Evolutionary conservation across 345 rosid genomes (phyloP).

Genomic region (thale cress (Arabidopsis thaliana)): DNA sequence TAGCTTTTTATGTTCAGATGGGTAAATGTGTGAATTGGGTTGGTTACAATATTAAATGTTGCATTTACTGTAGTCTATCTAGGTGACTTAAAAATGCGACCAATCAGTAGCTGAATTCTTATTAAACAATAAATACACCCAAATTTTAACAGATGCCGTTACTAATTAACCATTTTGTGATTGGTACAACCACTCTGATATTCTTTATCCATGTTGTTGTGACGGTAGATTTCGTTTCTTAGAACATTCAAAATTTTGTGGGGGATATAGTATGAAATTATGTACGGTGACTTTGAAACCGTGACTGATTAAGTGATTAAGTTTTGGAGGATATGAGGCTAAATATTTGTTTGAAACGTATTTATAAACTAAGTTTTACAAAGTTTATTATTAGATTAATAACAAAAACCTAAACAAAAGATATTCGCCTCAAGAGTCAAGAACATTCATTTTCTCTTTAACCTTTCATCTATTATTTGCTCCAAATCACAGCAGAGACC

Average conservation of each 20-base stretch:
- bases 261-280: background rate
- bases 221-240: slow-evolving; percentile 13
- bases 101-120: slow-evolving; percentile 29
- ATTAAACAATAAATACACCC: slow-evolving; percentile 19
- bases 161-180: slow-evolving; percentile 2
- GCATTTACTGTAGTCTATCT: slow-evolving; percentile 17
- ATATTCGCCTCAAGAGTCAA: too few species aligned
- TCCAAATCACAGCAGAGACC: background rate
- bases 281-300: too few species aligned
- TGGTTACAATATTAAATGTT: slow-evolving; percentile 36
- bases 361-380: too few species aligned
- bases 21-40: slow-evolving; percentile 14
- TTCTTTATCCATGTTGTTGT: background rate
- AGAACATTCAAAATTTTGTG: slow-evolving; percentile 11
- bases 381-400: too few species aligned
- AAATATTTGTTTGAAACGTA: too few species aligned
- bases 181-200: slow-evolving; percentile 16
- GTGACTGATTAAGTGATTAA: too few species aligned
- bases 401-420: too few species aligned
- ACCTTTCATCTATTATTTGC: too few species aligned
- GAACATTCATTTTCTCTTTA: too few species aligned
- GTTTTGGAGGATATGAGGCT: too few species aligned
- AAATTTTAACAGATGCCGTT: slow-evolving; percentile 11
- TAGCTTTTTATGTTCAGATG: slow-evolving; percentile 5
- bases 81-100: slow-evolving; percentile 25